A percentile compares a stretch with the other conserved stretches of the same genome.
phyloP scores from a whole-genome alignment of 805 yeast species.

The Pichia manshurica region DNA sequence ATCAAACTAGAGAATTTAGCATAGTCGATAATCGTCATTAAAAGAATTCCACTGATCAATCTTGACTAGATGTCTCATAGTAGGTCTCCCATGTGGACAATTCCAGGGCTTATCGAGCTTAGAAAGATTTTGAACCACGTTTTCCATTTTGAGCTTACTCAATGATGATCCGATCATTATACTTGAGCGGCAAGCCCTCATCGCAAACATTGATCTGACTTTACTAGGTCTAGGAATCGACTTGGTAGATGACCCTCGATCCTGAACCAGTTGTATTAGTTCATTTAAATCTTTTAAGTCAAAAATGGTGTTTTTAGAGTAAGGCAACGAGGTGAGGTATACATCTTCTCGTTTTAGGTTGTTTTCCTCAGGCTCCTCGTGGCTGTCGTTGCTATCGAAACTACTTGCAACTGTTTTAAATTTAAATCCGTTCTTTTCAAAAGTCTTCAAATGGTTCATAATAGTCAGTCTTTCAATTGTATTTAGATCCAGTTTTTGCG shows the following conservation, averaged over 20 bases:
- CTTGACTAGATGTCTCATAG: conserved; percentile 84
- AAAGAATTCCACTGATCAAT: conserved; percentile 42
- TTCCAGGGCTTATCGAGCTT: conserved; percentile 89
- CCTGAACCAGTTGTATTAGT: conserved; percentile 59
- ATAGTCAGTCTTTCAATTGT: conserved; percentile 75
- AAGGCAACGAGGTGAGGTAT: conserved; percentile 59
- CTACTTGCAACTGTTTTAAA: conserved; percentile 32
- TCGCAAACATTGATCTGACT: conserved; percentile 78
- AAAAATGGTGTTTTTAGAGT: conserved; percentile 64
- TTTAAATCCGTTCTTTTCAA: conserved; percentile 74
- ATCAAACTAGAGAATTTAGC: not conserved
- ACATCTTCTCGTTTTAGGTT: conserved; percentile 38
- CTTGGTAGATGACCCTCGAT: conserved; percentile 39
- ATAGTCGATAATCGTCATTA: conserved; percentile 35
- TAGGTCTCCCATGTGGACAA: conserved; percentile 96
- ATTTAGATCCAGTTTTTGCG: conserved; percentile 54
- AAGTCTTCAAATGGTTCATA: conserved; percentile 49
- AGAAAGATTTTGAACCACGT: conserved; percentile 63
- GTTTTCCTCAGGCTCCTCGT: conserved; percentile 46
- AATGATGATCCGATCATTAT: conserved; percentile 89
- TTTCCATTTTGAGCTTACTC: conserved; percentile 52
- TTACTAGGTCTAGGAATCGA: conserved; percentile 60
- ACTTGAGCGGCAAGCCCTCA: conserved; percentile 91
- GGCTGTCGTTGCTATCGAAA: conserved; percentile 30
- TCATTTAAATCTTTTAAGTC: conserved; percentile 69